These are phyloP conservation scores for Panicum hallii DNA, from an alignment of 202 grass and related monocot species.

Conservation along the genomic window DNA sequence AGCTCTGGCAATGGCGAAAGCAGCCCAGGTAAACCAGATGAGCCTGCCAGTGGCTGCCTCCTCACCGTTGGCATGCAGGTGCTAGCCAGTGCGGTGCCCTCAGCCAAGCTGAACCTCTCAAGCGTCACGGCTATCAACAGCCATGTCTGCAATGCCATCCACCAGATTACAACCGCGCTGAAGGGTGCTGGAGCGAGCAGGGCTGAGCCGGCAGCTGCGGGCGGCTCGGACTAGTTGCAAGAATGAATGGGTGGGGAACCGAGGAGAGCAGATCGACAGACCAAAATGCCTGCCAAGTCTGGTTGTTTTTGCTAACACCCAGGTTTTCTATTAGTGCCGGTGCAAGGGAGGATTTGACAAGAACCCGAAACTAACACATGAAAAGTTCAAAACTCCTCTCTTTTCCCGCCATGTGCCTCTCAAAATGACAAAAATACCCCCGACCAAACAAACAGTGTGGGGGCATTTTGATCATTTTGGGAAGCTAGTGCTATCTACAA, in stretches of 20 bases:
- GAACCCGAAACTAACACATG: conserved; percentile 42
- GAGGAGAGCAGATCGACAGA: conserved; percentile 32
- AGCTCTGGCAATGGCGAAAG: conserved; percentile 1
- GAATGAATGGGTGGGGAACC: not conserved
- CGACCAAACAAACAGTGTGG: conserved; percentile 26
- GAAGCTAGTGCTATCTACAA: conserved; percentile 42
- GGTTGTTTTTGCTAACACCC: conserved; percentile 44
- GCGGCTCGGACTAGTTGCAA: conserved; percentile 52
- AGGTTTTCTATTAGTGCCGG: conserved; percentile 16
- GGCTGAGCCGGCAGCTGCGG: conserved; percentile 31
- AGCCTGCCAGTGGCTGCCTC: conserved; percentile 66
- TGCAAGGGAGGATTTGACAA: conserved; percentile 92
- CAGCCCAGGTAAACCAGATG: conserved; percentile 34
- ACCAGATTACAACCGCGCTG: conserved; percentile 74
- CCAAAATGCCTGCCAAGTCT: conserved; percentile 44
- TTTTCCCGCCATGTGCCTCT: conserved; percentile 47
- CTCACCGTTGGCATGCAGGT: conserved; percentile 93
- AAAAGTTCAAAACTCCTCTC: conserved; percentile 17
- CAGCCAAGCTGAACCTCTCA: conserved; percentile 86
- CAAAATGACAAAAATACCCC: conserved; percentile 90
- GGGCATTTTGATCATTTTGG: conserved; percentile 93
- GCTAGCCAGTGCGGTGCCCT: conserved; percentile 82
- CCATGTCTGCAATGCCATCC: conserved; percentile 78
- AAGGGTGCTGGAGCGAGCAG: conserved; percentile 38
- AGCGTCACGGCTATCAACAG: conserved; percentile 90